Evolutionary conservation across 2,329 filamentous ascomycete species (phyloP).

Genomic region (Diaporthe caulivora): DNA sequence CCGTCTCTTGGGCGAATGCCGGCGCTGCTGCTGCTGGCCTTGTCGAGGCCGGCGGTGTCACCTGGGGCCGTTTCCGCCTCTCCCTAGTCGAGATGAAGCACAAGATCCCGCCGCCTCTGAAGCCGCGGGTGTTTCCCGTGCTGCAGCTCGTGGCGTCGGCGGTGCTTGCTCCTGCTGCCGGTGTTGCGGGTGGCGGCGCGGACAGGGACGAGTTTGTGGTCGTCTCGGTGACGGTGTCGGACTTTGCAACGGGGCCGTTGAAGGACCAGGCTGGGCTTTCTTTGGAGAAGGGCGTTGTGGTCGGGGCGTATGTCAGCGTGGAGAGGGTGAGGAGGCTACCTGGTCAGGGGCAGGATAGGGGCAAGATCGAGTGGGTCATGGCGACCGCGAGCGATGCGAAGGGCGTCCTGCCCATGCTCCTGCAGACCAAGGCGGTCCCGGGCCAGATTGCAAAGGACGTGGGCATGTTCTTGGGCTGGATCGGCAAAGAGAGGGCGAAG

Average conservation of each 20-base stretch:
- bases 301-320: slow-evolving; percentile 74
- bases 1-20: slow-evolving; percentile 58
- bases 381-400: slow-evolving; percentile 79
- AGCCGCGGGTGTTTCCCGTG: slow-evolving; percentile 75
- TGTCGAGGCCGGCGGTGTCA: slow-evolving; percentile 49
- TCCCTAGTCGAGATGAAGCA: slow-evolving; percentile 75
- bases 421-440: slow-evolving; percentile 75
- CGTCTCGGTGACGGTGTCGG: slow-evolving; percentile 67
- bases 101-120: slow-evolving; percentile 69
- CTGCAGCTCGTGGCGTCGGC: slow-evolving; percentile 69
- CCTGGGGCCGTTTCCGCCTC: slow-evolving; percentile 63
- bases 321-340: slow-evolving; percentile 68
- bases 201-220: slow-evolving; percentile 63
- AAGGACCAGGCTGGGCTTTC: slow-evolving; percentile 47
- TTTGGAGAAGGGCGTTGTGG: slow-evolving; percentile 61
- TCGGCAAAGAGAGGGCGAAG: slow-evolving; percentile 58
- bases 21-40: slow-evolving; percentile 53
- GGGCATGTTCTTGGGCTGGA: slow-evolving; percentile 75
- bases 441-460: slow-evolving; percentile 78
- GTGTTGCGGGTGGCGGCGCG: slow-evolving; percentile 44
- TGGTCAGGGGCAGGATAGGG: slow-evolving; percentile 44
- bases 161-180: slow-evolving; percentile 45
- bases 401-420: slow-evolving; percentile 73
- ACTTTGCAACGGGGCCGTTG: slow-evolving; percentile 48
- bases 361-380: slow-evolving; percentile 80